These are phyloP conservation scores for Boletus reticuloceps DNA, from an alignment of 768 basidiomycete genomes.

Conservation along the genomic window DNA sequence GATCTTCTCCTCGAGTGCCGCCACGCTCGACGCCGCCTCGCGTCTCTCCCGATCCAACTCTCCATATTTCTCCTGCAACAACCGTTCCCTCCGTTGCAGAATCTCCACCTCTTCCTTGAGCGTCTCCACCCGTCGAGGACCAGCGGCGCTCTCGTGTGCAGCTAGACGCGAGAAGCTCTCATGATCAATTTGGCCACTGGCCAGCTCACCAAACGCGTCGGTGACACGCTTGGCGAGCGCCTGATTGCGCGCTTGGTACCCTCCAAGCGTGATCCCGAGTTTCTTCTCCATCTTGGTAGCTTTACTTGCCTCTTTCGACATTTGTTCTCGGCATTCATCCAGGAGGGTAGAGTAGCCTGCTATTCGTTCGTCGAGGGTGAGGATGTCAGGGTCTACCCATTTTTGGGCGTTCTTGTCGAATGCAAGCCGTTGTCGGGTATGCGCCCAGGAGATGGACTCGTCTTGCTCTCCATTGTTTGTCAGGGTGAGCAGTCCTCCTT, in stretches of 20 bases:
- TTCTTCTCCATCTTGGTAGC: constrained; percentile 90
- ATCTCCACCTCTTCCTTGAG: constrained; percentile 85
- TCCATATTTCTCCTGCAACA: constrained; percentile 81
- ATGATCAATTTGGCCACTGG: constrained; percentile 63
- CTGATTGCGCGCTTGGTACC: constrained; percentile 77
- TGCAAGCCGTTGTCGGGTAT: constrained; percentile 55
- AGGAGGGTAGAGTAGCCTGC: constrained; percentile 64
- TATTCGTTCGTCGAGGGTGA: constrained; percentile 59
- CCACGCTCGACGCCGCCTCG: constrained; percentile 57
- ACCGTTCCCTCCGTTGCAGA: constrained; percentile 71
- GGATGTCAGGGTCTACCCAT: constrained; percentile 65
- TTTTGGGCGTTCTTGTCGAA: constrained; percentile 53
- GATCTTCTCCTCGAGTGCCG: constrained; percentile 75
- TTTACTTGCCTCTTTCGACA: constrained; percentile 79
- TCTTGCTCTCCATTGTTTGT: constrained; percentile 61
- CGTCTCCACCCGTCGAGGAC: constrained; percentile 73
- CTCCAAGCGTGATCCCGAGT: constrained; percentile 81
- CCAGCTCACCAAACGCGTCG: constrained; percentile 69
- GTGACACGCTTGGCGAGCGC: constrained; percentile 61
- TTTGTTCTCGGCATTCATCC: constrained; percentile 59
- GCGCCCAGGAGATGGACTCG: constrained; percentile 70
- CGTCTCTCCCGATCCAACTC: constrained; percentile 73
- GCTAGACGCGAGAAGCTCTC: constrained; percentile 78
- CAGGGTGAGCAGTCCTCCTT: constrained; percentile 67
- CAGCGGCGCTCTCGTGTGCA: constrained; percentile 68